Base-by-base conservation (phyloP, 1,284 basidiomycete species). In the Exobasidium cylindrosporum region DNA sequence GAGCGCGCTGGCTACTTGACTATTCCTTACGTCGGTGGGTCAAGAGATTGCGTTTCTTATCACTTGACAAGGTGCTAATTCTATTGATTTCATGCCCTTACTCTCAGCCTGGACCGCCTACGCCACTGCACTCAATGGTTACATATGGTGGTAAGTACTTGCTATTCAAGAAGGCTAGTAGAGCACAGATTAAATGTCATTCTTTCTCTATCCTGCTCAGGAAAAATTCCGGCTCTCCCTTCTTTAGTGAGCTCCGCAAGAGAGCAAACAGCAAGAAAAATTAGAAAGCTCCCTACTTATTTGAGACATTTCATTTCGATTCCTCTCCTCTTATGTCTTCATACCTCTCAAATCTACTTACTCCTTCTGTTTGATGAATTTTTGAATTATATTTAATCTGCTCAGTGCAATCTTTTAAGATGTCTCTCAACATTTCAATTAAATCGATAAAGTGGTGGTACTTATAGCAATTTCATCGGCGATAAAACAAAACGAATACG, bases 71-170 rank as follows among this genome's bases (percentile, higher is more conserved):
- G 35, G 10, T 40, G 35, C 35, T 40, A 17, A 40, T 40, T 40
- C 35, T 10, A 40, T 21, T 50, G 7, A 31, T 50, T 31, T 17
- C 35, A 17, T 40, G 7, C 35, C 35, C 35, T 7, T 7, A 7
- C 47, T 31, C 23, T 50, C 26, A 31, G 53, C 53, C 30, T 55
- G 53, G 53, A 55, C 5, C 32, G 53, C 53, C 2, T 55, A 55
- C 32, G 53, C 53, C 14, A 40, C 53, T 44, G 53, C 40, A 26
- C 30, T 55, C 24, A 55, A 55, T 29, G 53, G 53, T 24, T 55
- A 30, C 53, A 55, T 55, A 4, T 55, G 53, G 53, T 55, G 53
- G 53, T 50, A 31, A 50, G 47, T 50, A 50, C 10, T 50, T n/a
- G n/a, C n/a, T n/a, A n/a, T n/a, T n/a, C n/a, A n/a, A n/a, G n/a